Conservation (phyloP, 1,284 basidiomycete species). For the Trametes polyzona region DNA sequence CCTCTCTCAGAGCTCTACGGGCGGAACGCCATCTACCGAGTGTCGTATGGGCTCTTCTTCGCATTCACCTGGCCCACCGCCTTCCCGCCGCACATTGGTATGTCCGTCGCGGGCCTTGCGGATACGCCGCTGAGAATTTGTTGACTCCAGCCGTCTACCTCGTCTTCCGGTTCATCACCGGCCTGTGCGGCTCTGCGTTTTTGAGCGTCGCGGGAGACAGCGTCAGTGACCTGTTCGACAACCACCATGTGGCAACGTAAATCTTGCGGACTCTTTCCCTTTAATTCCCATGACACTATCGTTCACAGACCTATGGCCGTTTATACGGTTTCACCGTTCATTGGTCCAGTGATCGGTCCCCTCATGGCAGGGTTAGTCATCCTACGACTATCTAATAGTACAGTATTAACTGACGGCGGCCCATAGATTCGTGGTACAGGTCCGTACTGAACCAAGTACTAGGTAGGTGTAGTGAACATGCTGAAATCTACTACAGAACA, state of each 20-base stretch:
- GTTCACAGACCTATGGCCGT: slow-evolving; percentile 72
- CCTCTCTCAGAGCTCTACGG: slow-evolving; percentile 60
- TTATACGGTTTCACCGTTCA: slow-evolving; percentile 72
- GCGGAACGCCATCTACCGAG: slow-evolving; percentile 44
- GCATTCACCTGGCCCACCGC: slow-evolving; percentile 57
- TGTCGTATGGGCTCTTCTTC: slow-evolving; percentile 44
- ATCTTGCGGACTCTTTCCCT: slow-evolving; percentile 33
- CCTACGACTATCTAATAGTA: background rate
- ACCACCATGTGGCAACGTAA: slow-evolving; percentile 66
- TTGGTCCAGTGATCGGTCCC: slow-evolving; percentile 75
- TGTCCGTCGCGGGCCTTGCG: slow-evolving; percentile 1
- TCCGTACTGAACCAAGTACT: slow-evolving; percentile 25
- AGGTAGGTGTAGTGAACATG: background rate
- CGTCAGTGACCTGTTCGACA: slow-evolving; percentile 75
- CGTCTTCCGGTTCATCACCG: slow-evolving; percentile 73
- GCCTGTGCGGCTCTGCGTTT: slow-evolving; percentile 75
- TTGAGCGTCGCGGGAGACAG: slow-evolving; percentile 82
- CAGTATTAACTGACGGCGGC: background rate
- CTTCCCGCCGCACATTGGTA: slow-evolving; percentile 52
- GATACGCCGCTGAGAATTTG: background rate
- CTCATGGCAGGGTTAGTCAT: slow-evolving; percentile 60
- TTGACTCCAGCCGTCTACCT: slow-evolving; percentile 52
- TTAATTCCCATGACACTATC: background rate
- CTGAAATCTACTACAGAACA: slow-evolving; percentile 42
- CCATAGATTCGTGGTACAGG: slow-evolving; percentile 49